Percentiles rank a stretch among this genome's conserved stretches.
Conservation (phyloP, 139 green algal species). For the Trebouxia sp. region DNA sequence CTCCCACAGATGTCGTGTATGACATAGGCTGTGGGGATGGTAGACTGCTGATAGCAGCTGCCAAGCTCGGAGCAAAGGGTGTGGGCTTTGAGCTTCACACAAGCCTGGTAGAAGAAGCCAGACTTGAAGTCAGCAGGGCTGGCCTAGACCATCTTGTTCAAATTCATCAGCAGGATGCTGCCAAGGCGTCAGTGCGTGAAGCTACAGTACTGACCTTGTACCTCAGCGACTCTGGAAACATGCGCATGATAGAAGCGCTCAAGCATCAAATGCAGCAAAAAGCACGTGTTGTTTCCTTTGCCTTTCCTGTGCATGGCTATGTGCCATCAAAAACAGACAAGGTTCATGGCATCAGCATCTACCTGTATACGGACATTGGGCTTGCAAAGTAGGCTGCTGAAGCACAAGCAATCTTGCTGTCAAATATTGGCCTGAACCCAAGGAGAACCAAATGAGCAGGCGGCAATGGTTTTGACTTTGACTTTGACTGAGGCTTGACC, state of each 20-base stretch:
- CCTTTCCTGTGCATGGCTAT: conserved; percentile 5
- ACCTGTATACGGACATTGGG: neutral
- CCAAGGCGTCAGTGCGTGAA: neutral
- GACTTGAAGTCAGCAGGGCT: neutral
- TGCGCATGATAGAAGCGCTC: neutral
- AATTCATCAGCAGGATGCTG: neutral
- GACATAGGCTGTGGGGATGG: conserved; percentile 1
- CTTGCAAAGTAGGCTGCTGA: too few relatives aligned
- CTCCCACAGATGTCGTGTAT: conserved; percentile 5
- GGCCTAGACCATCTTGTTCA: neutral
- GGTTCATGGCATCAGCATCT: neutral
- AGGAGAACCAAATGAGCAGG: too few relatives aligned
- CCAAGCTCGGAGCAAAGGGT: neutral
- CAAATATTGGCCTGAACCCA: too few relatives aligned
- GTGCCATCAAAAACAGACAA: neutral
- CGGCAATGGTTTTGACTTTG: too few relatives aligned
- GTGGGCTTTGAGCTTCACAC: conserved; percentile 2
- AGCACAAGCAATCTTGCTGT: too few relatives aligned
- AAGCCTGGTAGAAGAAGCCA: neutral
- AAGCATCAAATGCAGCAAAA: neutral
- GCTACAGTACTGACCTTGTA: conserved; percentile 1
- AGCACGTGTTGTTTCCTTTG: conserved; percentile 5
- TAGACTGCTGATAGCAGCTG: conserved; percentile 11
- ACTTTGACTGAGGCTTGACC: too few relatives aligned
- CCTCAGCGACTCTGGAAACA: conserved; percentile 1